Evolutionary conservation across 257 asterid species (phyloP).

Genomic region (Nicotiana sylvestris): DNA sequence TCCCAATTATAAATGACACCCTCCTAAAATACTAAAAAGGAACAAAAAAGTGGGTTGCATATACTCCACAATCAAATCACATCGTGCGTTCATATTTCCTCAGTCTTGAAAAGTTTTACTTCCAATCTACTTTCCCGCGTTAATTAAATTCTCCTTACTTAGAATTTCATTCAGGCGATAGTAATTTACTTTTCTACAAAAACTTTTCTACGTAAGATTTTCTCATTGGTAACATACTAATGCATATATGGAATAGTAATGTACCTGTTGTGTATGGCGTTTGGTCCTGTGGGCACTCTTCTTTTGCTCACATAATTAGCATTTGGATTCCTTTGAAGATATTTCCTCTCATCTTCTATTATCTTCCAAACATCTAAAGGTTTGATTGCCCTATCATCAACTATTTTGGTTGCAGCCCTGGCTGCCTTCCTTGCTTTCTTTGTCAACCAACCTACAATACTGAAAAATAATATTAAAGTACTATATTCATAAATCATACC

Average conservation of each 20-base stretch:
- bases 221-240: not conserved
- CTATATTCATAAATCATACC: too few relatives aligned
- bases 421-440: not conserved
- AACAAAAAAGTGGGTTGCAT: not conserved
- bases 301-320: slow-evolving; percentile 59
- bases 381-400: slow-evolving; percentile 21
- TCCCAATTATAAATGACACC: not conserved
- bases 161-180: not conserved
- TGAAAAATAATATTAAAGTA: too few relatives aligned
- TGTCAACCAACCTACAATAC: too few relatives aligned
- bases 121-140: not conserved
- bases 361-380: slow-evolving; percentile 21
- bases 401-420: slow-evolving; percentile 1
- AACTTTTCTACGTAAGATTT: not conserved
- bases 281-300: slow-evolving; percentile 81
- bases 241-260: not conserved
- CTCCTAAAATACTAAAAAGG: not conserved
- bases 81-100: not conserved
- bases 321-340: slow-evolving; percentile 22
- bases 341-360: slow-evolving; percentile 20
- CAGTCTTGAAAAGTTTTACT: not conserved
- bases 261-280: slow-evolving; percentile 43
- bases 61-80: not conserved
- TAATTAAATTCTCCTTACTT: not conserved
- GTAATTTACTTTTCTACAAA: not conserved